A percentile compares a stretch with the other conserved stretches of the same genome.
These are phyloP conservation scores for grape (Vitis vinifera) DNA, from an alignment of 164 flowering plant genomes.

Conservation along the genomic window ASM3070453v1 NC_081809.1:26685501-26686000, in stretches of 20 bases:
- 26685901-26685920: slow-evolving; percentile 2
- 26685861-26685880: slow-evolving; percentile 8
- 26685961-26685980: slow-evolving; percentile 1
- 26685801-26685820: not conserved
- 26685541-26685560: slow-evolving; percentile 7
- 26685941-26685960: slow-evolving; percentile 2
- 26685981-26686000: too few relatives aligned
- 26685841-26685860: not conserved
- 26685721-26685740: not conserved
- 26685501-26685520: slow-evolving; percentile 32
- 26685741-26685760: not conserved
- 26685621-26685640: too few relatives aligned
- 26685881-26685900: not conserved
- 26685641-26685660: not conserved
- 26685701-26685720: not conserved
- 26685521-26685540: slow-evolving; percentile 30
- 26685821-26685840: not conserved
- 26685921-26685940: not conserved
- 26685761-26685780: not conserved
- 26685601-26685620: not conserved
- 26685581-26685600: not conserved
- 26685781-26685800: not conserved
- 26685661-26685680: slow-evolving; percentile 5
- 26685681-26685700: slow-evolving; percentile 2
- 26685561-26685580: slow-evolving; percentile 6